These are phyloP conservation scores for Lignosus rhinocerotis DNA, from an alignment of 1,284 basidiomycete genomes.

Conservation along the genomic window DNA sequence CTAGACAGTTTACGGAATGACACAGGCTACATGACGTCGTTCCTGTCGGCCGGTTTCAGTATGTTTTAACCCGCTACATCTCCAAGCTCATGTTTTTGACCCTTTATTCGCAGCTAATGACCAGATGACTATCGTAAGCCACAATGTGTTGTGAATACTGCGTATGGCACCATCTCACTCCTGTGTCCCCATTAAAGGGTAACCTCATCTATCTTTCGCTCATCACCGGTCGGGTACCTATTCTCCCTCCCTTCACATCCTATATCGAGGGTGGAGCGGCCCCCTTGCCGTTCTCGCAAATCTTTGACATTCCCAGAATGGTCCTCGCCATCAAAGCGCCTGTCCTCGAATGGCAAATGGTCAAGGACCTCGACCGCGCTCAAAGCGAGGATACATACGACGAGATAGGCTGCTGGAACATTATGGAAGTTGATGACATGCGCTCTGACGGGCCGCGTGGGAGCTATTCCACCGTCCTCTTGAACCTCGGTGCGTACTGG, in stretches of 20 bases:
- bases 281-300: conserved; percentile 36
- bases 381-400: conserved; percentile 34
- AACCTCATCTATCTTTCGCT: conserved; percentile 65
- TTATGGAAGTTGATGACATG: conserved; percentile 47
- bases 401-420: conserved; percentile 68
- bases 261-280: conserved; percentile 48
- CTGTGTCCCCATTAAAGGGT: conserved; percentile 38
- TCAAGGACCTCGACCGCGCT: conserved; percentile 33
- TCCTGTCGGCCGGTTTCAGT: conserved; percentile 71
- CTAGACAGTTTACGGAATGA: conserved; percentile 55
- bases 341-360: conserved; percentile 40
- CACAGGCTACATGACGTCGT: conserved; percentile 61
- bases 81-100: background rate
- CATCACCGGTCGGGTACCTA: conserved; percentile 60
- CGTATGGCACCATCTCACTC: background rate
- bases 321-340: conserved; percentile 34
- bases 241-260: conserved; percentile 60
- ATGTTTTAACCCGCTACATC: conserved; percentile 19
- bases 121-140: conserved; percentile 60
- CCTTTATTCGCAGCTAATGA: conserved; percentile 50
- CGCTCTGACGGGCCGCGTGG: conserved; percentile 43
- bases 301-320: conserved; percentile 41
- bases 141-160: background rate
- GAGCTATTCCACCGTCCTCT: conserved; percentile 41
- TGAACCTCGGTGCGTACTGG: conserved; percentile 48